A percentile compares a stretch with the other conserved stretches of the same genome.
phyloP scores from a whole-genome alignment of 352 stramenopile genomes.

The Phytophthora hybrid region DNA sequence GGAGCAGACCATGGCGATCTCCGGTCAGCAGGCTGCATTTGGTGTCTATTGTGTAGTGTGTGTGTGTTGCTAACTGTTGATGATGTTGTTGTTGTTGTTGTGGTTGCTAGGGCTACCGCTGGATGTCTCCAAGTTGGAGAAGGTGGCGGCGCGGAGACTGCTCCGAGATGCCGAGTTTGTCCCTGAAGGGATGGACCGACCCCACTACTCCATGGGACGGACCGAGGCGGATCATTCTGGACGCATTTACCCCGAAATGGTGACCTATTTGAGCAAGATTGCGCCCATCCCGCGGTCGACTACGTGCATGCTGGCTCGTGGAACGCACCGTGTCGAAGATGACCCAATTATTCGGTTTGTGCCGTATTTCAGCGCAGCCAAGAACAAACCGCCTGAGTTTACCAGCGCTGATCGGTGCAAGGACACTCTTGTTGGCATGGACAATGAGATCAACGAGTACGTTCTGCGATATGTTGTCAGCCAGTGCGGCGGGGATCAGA shows the following conservation, averaged over 20 bases:
- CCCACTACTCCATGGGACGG: conserved; percentile 57
- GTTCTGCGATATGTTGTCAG: conserved; percentile 68
- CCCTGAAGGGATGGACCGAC: conserved; percentile 26
- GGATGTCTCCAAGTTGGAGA: conserved; percentile 54
- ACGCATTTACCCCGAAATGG: conserved; percentile 40
- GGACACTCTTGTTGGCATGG: conserved; percentile 55
- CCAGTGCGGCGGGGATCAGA: conserved; percentile 38
- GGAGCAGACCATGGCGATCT: conserved; percentile 32
- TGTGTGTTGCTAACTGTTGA: neutral
- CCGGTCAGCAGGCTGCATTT: neutral
- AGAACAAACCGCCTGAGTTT: conserved; percentile 42
- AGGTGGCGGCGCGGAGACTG: conserved; percentile 53
- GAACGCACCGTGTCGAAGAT: conserved; percentile 69
- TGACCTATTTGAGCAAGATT: conserved; percentile 57
- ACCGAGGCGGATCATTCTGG: conserved; percentile 53
- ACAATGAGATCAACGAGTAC: conserved; percentile 76
- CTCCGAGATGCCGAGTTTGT: conserved; percentile 42
- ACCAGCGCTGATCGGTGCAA: conserved; percentile 46
- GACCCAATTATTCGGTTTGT: conserved; percentile 87
- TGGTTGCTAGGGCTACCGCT: conserved; percentile 28
- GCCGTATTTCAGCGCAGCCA: conserved; percentile 55
- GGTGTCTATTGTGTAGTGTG: neutral
- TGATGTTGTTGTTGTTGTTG: neutral
- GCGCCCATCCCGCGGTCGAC: conserved; percentile 63
- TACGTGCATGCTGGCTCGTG: conserved; percentile 64